These are phyloP conservation scores for Ceratocystis destructans DNA, from an alignment of 2,329 filamentous ascomycete genomes.

Conservation along the genomic window DNA sequence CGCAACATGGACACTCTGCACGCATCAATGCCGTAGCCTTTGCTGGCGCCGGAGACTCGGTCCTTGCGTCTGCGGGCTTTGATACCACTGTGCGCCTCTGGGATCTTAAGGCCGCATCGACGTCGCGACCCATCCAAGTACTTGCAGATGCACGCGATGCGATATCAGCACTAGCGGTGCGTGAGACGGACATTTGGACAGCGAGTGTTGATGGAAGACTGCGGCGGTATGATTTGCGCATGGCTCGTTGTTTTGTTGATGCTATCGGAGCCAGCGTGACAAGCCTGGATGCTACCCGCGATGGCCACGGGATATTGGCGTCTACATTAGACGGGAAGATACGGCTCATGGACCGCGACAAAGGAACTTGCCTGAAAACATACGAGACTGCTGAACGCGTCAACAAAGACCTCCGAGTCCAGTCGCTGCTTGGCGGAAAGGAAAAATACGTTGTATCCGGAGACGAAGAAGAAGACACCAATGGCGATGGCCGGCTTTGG, in stretches of 20 bases:
- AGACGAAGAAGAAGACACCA: slow-evolving; percentile 45
- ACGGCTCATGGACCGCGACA: slow-evolving; percentile 65
- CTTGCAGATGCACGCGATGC: slow-evolving; percentile 60
- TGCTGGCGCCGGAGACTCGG: slow-evolving; percentile 57
- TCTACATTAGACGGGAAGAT: slow-evolving; percentile 63
- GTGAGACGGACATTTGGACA: slow-evolving; percentile 47
- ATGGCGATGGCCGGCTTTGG: slow-evolving; percentile 43
- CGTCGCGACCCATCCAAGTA: slow-evolving; percentile 54
- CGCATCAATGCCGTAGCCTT: slow-evolving; percentile 70
- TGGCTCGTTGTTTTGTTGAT: slow-evolving; percentile 57
- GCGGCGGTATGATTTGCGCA: slow-evolving; percentile 68
- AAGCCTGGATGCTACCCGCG: slow-evolving; percentile 54
- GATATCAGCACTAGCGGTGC: slow-evolving; percentile 38
- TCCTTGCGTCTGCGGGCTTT: slow-evolving; percentile 60
- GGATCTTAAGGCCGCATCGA: slow-evolving; percentile 44
- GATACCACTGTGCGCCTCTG: slow-evolving; percentile 66
- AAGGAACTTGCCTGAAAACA: slow-evolving; percentile 57
- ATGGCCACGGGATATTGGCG: slow-evolving; percentile 61
- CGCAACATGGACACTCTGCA: slow-evolving; percentile 48
- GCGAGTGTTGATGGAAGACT: slow-evolving; percentile 78
- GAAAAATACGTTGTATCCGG: slow-evolving; percentile 71
- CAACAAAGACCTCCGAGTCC: slow-evolving; percentile 61
- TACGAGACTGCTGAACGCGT: slow-evolving; percentile 46
- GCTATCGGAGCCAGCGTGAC: slow-evolving; percentile 61
- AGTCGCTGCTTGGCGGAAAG: slow-evolving; percentile 58